A percentile compares a stretch with the other conserved stretches of the same genome.
phyloP scores from a whole-genome alignment of 1,139 yeast genomes.

The Taphrina betulina region DNA sequence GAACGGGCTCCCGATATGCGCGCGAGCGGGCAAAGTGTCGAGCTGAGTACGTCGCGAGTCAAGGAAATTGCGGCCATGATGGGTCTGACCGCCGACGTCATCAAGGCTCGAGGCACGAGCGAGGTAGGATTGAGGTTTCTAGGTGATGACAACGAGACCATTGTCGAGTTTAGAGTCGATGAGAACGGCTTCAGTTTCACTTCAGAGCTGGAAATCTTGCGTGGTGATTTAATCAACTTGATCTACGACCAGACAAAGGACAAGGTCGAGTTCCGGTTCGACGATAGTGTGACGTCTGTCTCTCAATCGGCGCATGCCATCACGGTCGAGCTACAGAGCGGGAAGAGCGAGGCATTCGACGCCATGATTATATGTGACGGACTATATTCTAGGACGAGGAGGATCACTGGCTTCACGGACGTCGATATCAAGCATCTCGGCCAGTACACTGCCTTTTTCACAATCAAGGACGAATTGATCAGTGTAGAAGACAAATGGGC shows the following conservation, averaged over 20 bases:
- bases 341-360: background rate
- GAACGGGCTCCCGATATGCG: constrained; percentile 5
- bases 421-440: background rate
- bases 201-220: constrained; percentile 14
- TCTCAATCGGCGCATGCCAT: constrained; percentile 1
- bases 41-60: background rate
- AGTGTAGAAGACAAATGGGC: constrained; percentile 4
- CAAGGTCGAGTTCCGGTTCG: constrained; percentile 5
- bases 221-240: constrained; percentile 5
- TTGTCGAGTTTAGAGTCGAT: background rate
- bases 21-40: constrained; percentile 11
- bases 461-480: constrained; percentile 9
- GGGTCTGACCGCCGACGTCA: constrained; percentile 4
- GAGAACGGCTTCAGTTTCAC: constrained; percentile 12
- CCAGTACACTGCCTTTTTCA: constrained; percentile 7
- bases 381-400: constrained; percentile 5
- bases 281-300: constrained; percentile 1
- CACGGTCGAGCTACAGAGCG: background rate
- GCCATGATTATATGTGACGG: constrained; percentile 10
- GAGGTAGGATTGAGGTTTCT: constrained; percentile 11
- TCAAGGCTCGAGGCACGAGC: constrained; percentile 1
- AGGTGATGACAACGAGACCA: background rate
- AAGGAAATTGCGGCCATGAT: background rate
- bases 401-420: background rate
- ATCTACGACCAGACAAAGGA: constrained; percentile 1